These are phyloP conservation scores for Phaffia rhodozyma DNA, from an alignment of 1,284 basidiomycete genomes.

Conservation along the genomic window DNA sequence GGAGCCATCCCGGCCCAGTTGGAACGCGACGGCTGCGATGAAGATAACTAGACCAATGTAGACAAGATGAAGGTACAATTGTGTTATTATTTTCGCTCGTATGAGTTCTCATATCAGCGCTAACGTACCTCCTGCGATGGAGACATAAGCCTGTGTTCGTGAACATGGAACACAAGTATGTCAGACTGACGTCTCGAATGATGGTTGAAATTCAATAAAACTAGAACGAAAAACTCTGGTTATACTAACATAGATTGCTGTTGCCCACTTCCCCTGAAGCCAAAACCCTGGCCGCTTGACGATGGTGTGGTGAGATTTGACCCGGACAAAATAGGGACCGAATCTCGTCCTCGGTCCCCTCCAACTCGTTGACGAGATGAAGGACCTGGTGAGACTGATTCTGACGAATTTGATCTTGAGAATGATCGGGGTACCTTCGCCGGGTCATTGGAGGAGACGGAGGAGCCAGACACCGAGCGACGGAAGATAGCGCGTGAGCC, in stretches of 20 bases:
- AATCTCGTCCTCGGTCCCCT: not conserved
- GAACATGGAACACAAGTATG: not conserved
- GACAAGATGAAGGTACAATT: no score
- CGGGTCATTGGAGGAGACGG: constrained; percentile 31
- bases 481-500: constrained; percentile 20
- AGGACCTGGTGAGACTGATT: not conserved
- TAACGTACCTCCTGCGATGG: constrained; percentile 16
- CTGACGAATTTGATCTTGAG: not conserved
- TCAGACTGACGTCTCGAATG: not conserved
- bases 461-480: constrained; percentile 6
- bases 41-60: constrained; percentile 51
- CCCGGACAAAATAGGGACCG: constrained; percentile 20
- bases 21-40: constrained; percentile 51
- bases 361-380: not conserved
- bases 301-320: constrained; percentile 18
- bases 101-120: not conserved
- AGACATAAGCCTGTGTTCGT: constrained; percentile 11
- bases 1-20: constrained; percentile 23
- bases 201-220: not conserved
- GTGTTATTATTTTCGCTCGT: no score
- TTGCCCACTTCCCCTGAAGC: constrained; percentile 23
- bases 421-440: no score
- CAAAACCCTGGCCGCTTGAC: constrained; percentile 31
- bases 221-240: not conserved
- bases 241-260: not conserved